A percentile compares a stretch with the other conserved stretches of the same genome.
Evolutionary conservation across 345 rosid genomes (phyloP).

Genomic region (Geranium brycei): DNA sequence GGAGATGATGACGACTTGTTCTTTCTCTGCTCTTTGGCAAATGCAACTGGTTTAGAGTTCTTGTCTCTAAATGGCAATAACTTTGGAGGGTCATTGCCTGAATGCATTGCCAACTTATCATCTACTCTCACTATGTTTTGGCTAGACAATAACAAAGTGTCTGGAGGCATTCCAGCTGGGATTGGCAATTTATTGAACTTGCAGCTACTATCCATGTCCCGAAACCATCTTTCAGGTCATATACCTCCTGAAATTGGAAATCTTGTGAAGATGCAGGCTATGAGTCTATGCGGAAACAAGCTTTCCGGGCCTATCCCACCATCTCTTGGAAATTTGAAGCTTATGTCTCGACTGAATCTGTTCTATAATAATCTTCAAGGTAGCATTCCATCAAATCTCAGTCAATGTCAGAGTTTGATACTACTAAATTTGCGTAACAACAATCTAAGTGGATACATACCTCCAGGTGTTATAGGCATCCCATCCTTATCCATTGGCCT

Average conservation of each 20-base stretch:
- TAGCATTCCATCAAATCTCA: slow-evolving; percentile 14
- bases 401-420: slow-evolving; percentile 1
- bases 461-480: background rate
- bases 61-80: background rate
- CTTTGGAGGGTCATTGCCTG: slow-evolving; percentile 8
- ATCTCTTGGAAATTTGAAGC: slow-evolving; percentile 9
- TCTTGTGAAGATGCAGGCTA: background rate
- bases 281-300: slow-evolving; percentile 1
- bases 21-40: slow-evolving; percentile 12
- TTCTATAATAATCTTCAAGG: slow-evolving; percentile 9
- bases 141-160: background rate
- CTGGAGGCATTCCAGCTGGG: slow-evolving; percentile 12
- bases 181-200: slow-evolving; percentile 14
- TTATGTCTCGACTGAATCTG: background rate
- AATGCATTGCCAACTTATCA: slow-evolving; percentile 2
- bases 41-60: background rate
- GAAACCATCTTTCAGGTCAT: background rate
- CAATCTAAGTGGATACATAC: background rate
- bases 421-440: background rate
- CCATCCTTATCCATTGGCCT: background rate
- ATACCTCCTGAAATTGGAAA: slow-evolving; percentile 3
- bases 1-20: slow-evolving; percentile 7
- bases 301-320: slow-evolving; percentile 10
- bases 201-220: fast-evolving
- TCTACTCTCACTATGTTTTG: background rate